Conservation (phyloP, 2,329 filamentous ascomycete genomes). For the Neocatenulostroma microsporum region DNA sequence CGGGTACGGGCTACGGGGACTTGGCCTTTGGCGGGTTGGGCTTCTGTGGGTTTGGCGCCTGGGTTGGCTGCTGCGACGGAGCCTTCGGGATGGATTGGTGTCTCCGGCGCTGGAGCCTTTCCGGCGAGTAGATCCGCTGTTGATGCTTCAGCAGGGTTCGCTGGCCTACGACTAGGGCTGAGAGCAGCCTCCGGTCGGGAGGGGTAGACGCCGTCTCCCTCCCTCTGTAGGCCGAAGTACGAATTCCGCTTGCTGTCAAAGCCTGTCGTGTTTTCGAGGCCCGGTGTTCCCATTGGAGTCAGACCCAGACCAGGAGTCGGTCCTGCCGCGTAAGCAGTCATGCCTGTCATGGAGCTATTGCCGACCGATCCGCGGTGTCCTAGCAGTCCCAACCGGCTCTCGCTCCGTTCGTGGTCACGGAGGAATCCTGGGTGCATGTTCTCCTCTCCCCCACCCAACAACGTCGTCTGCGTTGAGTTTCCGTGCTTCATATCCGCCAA, state of each 20-base stretch:
- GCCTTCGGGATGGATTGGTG: constrained; percentile 8
- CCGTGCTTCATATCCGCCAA: constrained; percentile 4
- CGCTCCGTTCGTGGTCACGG: constrained; percentile 5
- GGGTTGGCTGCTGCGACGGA: constrained; percentile 11
- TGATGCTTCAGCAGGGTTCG: constrained; percentile 7
- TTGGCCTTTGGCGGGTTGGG: constrained; percentile 1
- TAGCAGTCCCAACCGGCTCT: constrained; percentile 9
- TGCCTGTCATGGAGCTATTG: constrained; percentile 8
- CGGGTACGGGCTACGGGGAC: constrained; percentile 21
- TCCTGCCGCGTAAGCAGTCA: constrained; percentile 4
- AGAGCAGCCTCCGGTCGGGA: neutral
- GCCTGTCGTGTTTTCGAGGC: constrained; percentile 1
- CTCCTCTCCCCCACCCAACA: neutral
- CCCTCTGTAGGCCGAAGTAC: constrained; percentile 1
- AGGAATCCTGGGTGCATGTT: neutral
- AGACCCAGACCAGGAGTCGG: constrained; percentile 1
- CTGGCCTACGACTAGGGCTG: too few species aligned
- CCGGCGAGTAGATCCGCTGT: constrained; percentile 6
- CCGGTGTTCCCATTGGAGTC: constrained; percentile 3
- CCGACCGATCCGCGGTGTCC: constrained; percentile 7
- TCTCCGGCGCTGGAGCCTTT: neutral
- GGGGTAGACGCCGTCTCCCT: neutral
- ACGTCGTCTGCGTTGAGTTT: constrained; percentile 2
- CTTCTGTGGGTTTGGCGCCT: constrained; percentile 12
- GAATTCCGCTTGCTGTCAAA: neutral